Base-by-base conservation (phyloP, 768 basidiomycete genomes). In the Amanita brunnescens region DNA sequence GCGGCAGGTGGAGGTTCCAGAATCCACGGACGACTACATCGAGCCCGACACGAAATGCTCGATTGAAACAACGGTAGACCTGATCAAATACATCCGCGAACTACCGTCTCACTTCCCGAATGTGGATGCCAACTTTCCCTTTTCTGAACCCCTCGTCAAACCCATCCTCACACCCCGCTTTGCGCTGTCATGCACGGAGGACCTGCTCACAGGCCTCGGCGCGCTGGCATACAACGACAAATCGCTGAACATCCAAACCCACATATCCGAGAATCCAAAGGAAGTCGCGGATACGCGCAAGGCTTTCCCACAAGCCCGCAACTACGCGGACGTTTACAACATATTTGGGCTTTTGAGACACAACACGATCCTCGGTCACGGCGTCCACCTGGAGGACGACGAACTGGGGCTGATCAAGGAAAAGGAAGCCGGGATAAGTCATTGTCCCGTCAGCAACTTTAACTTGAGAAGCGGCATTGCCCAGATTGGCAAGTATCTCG, bases 131-230 rank as follows among this genome's bases (percentile, higher is more conserved):
- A 55, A 49, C 8, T 59, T 67, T 20, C 55, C 65, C 18, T 55
- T 59, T 21, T 61, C 63, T 41, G 70, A 75, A 52, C 74, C 80
- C 1, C 79, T 94, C 6, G 86, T 98, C 8, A 87, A 88, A 51
- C 95, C 95, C 4, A 82, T 92, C 59, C 69, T 97, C 38, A 97
- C 95, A 0, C 95, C 95, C 12, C 87, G 95, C n/a, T 98, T 97
- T 64, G 95, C 95, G 20, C 86, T 97, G 53, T 83, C 89, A 9
- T 95, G 92, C 67, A 81, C 92, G 0, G 64, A 73, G 10, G 68
- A 77, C n/a, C 79, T 94, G 26, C 75, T 97, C 45, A 42, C 61
- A 0, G 66, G 69, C 3, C 73, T 98, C 5, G 82, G 87, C 7
- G 57, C 68, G 4, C 67, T 95, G 35, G 86, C 86, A 0, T 61